A percentile compares a stretch with the other conserved stretches of the same genome.
Evolutionary conservation across 2,329 filamentous ascomycete species (phyloP).

Genomic region (Ascochyta viciae-villosae): DNA sequence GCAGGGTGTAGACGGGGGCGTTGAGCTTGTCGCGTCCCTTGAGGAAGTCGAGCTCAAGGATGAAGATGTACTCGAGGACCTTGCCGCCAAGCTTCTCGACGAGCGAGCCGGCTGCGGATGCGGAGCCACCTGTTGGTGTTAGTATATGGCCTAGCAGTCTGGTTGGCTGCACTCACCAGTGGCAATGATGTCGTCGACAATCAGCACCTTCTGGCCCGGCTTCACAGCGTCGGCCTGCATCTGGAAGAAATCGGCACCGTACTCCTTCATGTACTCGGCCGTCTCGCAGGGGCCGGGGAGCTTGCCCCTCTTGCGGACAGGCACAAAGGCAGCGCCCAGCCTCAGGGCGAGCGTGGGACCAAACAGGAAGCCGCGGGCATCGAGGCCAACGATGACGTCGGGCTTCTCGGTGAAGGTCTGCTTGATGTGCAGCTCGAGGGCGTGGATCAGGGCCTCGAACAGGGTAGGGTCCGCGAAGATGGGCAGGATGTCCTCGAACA

Average conservation of each 20-base stretch:
- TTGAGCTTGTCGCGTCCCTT: constrained; percentile 90
- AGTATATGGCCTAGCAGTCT: constrained; percentile 3
- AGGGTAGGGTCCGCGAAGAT: constrained; percentile 81
- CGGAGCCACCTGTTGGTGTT: constrained; percentile 76
- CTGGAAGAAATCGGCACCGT: constrained; percentile 93
- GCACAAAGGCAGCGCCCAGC: constrained; percentile 85
- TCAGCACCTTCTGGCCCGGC: constrained; percentile 84
- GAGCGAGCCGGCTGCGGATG: constrained; percentile 83
- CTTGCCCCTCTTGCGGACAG: constrained; percentile 95
- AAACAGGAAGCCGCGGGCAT: constrained; percentile 94
- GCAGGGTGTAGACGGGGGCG: constrained; percentile 81
- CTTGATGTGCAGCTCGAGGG: constrained; percentile 82
- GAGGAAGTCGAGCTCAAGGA: constrained; percentile 93
- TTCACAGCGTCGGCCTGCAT: constrained; percentile 89
- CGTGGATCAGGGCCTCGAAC: constrained; percentile 79
- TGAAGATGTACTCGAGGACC: constrained; percentile 91
- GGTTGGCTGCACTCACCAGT: constrained; percentile 71
- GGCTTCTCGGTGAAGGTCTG: constrained; percentile 69
- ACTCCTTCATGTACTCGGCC: constrained; percentile 92
- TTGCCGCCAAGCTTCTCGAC: constrained; percentile 84
- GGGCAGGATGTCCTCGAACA: constrained; percentile 98
- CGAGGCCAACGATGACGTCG: constrained; percentile 91
- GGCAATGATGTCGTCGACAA: constrained; percentile 98
- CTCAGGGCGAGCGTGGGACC: constrained; percentile 86
- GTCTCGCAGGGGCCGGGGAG: constrained; percentile 88